These are phyloP conservation scores for Hemileccinum rubropunctum DNA, from an alignment of 768 basidiomycete species.

Conservation along the genomic window DNA sequence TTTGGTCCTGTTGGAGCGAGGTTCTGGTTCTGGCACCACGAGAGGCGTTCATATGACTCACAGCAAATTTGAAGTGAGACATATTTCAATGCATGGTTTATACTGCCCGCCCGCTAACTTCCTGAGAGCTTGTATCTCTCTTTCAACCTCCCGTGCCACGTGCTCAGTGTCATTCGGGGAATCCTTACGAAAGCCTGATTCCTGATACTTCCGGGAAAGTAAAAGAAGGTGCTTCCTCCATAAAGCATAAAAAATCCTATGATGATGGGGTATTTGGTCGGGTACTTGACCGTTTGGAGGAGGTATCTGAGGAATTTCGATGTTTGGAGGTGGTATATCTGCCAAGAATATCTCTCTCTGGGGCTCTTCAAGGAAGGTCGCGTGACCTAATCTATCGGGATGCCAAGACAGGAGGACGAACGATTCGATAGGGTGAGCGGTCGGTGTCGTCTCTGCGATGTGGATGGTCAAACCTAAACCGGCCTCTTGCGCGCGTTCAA, in stretches of 20 bases:
- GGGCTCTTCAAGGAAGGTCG: constrained; percentile 71
- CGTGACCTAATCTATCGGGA: constrained; percentile 75
- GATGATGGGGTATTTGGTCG: constrained; percentile 22
- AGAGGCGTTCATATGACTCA: constrained; percentile 33
- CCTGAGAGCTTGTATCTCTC: constrained; percentile 20
- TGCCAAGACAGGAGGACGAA: constrained; percentile 54
- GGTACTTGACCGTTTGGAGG: constrained; percentile 16
- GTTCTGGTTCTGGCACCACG: background rate
- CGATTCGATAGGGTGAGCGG: constrained; percentile 57
- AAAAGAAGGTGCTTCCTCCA: constrained; percentile 23
- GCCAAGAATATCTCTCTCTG: constrained; percentile 48
- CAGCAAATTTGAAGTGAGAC: constrained; percentile 77
- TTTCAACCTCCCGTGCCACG: constrained; percentile 20
- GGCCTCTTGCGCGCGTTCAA: constrained; percentile 52
- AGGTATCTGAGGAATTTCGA: constrained; percentile 18
- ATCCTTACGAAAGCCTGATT: constrained; percentile 10
- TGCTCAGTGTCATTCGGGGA: constrained; percentile 11
- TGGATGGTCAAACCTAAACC: constrained; percentile 78
- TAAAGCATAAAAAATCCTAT: constrained; percentile 21
- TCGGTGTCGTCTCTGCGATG: constrained; percentile 75
- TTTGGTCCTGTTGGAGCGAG: constrained; percentile 49
- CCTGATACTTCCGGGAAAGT: constrained; percentile 18
- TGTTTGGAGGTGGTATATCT: constrained; percentile 19
- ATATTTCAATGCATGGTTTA: constrained; percentile 72
- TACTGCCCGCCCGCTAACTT: constrained; percentile 26